Evolutionary conservation across 139 green algal species (phyloP).

Genomic region (Auxenochlorella protothecoides): DNA sequence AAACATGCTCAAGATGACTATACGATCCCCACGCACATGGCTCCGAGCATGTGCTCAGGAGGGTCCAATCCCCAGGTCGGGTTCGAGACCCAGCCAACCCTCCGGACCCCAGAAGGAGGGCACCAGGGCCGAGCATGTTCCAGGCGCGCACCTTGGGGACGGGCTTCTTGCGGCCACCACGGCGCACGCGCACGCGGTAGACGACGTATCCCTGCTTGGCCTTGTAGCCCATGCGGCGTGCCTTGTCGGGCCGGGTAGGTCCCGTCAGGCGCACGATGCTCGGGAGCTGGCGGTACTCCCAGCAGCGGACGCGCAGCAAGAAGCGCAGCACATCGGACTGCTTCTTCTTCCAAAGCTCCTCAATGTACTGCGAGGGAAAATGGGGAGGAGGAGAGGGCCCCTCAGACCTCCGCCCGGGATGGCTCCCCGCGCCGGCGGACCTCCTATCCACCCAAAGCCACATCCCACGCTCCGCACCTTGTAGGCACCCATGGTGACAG

Average conservation of each 20-base stretch:
- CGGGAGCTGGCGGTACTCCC: constrained; percentile 97
- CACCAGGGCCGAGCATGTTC: background rate
- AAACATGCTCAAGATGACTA: too few relatives aligned
- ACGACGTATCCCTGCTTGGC: constrained; percentile 94
- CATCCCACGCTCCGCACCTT: constrained; percentile 22
- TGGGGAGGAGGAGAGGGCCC: background rate
- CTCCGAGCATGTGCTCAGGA: too few relatives aligned
- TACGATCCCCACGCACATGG: too few relatives aligned
- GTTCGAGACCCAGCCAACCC: background rate
- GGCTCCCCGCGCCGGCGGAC: background rate
- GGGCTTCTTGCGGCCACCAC: constrained; percentile 91
- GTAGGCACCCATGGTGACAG: constrained; percentile 44
- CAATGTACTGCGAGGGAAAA: constrained; percentile 76
- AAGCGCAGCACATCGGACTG: constrained; percentile 99
- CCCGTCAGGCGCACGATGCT: constrained; percentile 74
- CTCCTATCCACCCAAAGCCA: background rate
- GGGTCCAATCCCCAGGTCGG: background rate
- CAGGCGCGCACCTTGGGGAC: constrained; percentile 75
- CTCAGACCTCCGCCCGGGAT: background rate
- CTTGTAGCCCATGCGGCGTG: constrained; percentile 93
- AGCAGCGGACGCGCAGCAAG: constrained; percentile 96
- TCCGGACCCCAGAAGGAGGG: background rate
- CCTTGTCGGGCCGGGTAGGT: constrained; percentile 94
- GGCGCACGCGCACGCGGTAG: constrained; percentile 92
- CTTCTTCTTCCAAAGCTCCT: constrained; percentile 98